These are phyloP conservation scores for Neurospora terricola DNA, from an alignment of 495 filamentous ascomycete genomes.

Conservation along the genomic window DNA sequence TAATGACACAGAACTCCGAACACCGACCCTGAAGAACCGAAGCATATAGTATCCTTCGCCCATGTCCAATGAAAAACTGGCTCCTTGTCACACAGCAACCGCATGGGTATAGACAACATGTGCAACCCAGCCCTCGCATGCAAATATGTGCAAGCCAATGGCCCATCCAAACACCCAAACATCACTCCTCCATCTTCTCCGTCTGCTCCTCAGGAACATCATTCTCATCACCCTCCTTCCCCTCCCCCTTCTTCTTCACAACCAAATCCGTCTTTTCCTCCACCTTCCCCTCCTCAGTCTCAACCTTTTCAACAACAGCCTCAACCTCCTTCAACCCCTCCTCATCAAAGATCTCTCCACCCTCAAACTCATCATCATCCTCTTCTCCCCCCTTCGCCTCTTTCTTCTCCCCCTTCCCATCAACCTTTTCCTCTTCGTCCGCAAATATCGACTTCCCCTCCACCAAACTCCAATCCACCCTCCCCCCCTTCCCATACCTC, in stretches of 20 bases:
- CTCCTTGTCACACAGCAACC: background rate
- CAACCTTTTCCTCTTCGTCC: background rate
- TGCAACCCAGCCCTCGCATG: background rate
- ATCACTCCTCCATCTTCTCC: background rate
- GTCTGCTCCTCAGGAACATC: background rate
- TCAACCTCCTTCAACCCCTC: slow-evolving; percentile 9
- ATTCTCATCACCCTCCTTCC: slow-evolving; percentile 1
- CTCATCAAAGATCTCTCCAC: slow-evolving; percentile 11
- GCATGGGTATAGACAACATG: background rate
- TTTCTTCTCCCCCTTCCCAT: slow-evolving; percentile 3
- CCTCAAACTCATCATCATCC: slow-evolving; percentile 9
- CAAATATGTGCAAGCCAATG: background rate
- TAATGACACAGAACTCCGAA: background rate
- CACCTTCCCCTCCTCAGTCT: background rate
- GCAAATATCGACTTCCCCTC: slow-evolving; percentile 2
- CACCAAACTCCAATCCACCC: slow-evolving; percentile 75
- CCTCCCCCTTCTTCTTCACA: background rate
- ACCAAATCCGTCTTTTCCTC: slow-evolving; percentile 1
- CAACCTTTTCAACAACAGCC: slow-evolving; percentile 3
- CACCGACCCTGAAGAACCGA: background rate
- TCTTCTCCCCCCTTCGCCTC: background rate
- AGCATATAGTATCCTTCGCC: background rate
- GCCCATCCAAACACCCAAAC: background rate
- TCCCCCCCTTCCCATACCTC: slow-evolving; percentile 66
- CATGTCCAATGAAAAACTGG: background rate